Conservation (phyloP, 192 early-diverging fungal species). For the Irineochytrium annulatum region DNA sequence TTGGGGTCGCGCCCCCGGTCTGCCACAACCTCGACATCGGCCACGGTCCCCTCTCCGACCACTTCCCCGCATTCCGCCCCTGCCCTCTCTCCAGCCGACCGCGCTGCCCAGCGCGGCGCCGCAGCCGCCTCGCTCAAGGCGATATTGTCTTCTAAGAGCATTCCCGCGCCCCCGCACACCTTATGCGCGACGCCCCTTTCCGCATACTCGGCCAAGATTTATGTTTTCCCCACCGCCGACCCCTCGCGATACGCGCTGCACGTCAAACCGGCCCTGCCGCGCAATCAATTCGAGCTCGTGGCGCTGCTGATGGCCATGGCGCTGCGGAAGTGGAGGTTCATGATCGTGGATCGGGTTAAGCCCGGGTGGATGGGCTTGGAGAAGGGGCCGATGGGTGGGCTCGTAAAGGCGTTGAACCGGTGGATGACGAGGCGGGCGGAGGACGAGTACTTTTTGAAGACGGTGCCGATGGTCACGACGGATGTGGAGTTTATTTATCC, state of each 20-base stretch:
- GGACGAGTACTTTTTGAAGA: conserved; percentile 51
- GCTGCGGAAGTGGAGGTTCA: conserved; percentile 45
- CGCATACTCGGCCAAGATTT: background rate
- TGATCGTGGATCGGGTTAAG: conserved; percentile 31
- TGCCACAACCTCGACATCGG: too few relatives aligned
- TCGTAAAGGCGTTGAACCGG: conserved; percentile 24
- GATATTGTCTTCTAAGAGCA: too few relatives aligned
- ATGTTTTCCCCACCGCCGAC: conserved; percentile 11
- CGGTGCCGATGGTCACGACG: conserved; percentile 28
- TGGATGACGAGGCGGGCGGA: conserved; percentile 30
- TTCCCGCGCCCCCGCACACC: background rate
- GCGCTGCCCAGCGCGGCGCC: too few relatives aligned
- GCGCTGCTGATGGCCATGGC: conserved; percentile 32
- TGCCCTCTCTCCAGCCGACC: too few relatives aligned
- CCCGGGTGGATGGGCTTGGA: conserved; percentile 32
- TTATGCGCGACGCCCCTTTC: background rate
- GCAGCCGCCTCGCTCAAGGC: too few relatives aligned
- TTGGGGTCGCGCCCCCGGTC: too few relatives aligned
- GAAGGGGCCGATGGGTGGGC: conserved; percentile 12
- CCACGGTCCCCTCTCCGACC: too few relatives aligned
- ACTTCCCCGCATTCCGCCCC: too few relatives aligned
- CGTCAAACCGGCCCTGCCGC: conserved; percentile 30
- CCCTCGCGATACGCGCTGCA: conserved; percentile 25
- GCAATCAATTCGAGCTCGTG: conserved; percentile 21
- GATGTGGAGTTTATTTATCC: conserved; percentile 43